phyloP scores from a whole-genome alignment of 2,329 filamentous ascomycete species.

The Biscogniauxia sp. region DNA sequence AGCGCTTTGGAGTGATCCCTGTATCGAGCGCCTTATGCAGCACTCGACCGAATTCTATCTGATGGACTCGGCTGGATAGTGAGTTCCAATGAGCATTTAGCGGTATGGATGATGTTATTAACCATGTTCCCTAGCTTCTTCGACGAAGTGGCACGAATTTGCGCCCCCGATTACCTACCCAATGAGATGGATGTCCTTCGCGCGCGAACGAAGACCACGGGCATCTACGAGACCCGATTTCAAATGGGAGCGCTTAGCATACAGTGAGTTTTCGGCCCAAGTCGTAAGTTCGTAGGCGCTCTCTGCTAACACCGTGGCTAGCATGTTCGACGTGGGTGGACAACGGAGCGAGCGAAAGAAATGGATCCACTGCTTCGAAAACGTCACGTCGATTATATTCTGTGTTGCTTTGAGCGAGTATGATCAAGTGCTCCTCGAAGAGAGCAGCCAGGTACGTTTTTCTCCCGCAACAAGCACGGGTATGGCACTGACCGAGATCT shows the following conservation, averaged over 20 bases:
- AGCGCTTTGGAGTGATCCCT: conserved; percentile 86
- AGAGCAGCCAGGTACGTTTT: conserved; percentile 82
- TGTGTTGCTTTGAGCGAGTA: conserved; percentile 98
- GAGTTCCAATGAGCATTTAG: conserved; percentile 6
- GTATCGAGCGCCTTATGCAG: conserved; percentile 79
- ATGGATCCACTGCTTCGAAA: conserved; percentile 99
- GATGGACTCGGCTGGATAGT: conserved; percentile 99
- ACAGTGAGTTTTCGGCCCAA: conserved; percentile 63
- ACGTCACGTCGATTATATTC: conserved; percentile 99
- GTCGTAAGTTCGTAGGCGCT: not conserved
- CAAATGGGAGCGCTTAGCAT: conserved; percentile 98
- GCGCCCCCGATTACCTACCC: conserved; percentile 80
- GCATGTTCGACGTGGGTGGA: conserved; percentile 98
- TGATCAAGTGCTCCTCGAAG: conserved; percentile 93
- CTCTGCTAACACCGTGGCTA: conserved; percentile 36
- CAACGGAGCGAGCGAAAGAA: conserved; percentile 98
- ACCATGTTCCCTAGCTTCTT: conserved; percentile 70
- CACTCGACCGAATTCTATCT: conserved; percentile 97
- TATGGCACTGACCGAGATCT: conserved; percentile 14
- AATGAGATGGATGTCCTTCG: conserved; percentile 93
- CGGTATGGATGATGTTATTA: conserved; percentile 13
- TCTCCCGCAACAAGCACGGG: not conserved
- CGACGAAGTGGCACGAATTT: conserved; percentile 84
- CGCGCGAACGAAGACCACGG: conserved; percentile 95
- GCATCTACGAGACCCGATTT: conserved; percentile 98